Evolutionary conservation across 345 rosid genomes (phyloP), one percentile per base, ranked within the genome.

Genomic region (Eucalyptus microcorys): DNA sequence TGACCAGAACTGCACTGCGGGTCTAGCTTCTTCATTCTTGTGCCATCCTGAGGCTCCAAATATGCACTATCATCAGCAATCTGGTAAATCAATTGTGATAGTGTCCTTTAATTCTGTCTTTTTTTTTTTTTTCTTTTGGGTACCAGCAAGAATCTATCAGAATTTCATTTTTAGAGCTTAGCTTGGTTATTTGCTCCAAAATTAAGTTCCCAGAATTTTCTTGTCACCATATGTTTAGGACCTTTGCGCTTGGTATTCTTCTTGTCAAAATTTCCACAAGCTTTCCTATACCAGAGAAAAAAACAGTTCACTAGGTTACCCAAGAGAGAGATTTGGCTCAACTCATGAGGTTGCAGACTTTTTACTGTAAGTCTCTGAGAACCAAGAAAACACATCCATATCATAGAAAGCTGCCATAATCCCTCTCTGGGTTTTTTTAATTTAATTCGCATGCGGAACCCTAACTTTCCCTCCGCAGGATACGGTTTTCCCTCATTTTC

Each of bases 1-100:
- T 86, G 94, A 91, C 71, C 96, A 93, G 71, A 90, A 90, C 91
- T 90, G 84, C 84, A 76, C 84, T 76, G 24, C 97, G 27, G 89
- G 91, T 90, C 91, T 89, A 45, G 84, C 94, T 32, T 93, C 98
- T 32, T 93, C 98, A 43, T 90, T 94, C 79, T 90, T 93, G 50
- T 91, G 96, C 92, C 94, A 96, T 53, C 88, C 97, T 53, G 95
- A 93, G 61, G 84, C 93, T 87, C 93, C 98, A n/a, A 94, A 92
- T 94, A 89, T 95, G 93, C 97, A 93, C 83, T 94, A 91, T 91
- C 98, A 91, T 91, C 98, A 96, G 92, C 84, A 76, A 76, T 91
- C 96, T 79, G 97, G 99, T 96, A 94, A 91, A 37, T 91, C 93
- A 93, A 89, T 91, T 94, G 84, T 22, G 84, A 76, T 22, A 40